A percentile compares a stretch with the other conserved stretches of the same genome.
Conservation (phyloP, 2,329 filamentous ascomycete species). For the Colletotrichum neosansevieriae region DNA sequence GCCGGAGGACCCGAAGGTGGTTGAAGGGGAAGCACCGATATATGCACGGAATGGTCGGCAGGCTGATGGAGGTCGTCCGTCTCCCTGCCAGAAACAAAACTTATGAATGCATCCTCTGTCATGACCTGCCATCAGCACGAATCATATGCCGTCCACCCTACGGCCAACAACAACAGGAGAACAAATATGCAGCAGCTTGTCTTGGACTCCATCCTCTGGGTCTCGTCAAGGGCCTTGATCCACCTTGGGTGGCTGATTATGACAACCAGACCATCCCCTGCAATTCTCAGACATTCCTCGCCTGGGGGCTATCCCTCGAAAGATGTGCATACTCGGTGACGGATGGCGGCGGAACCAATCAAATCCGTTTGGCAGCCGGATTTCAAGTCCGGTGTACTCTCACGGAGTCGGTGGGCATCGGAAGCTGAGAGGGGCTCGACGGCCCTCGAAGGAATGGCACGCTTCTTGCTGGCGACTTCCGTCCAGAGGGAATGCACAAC, state of each 20-base stretch:
- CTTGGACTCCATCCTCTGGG: conserved; percentile 33
- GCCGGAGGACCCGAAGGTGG: conserved; percentile 8
- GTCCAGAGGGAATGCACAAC: conserved; percentile 25
- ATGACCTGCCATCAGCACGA: conserved; percentile 26
- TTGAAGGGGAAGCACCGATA: conserved; percentile 38
- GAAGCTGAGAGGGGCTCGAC: conserved; percentile 31
- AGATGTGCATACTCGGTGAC: conserved; percentile 28
- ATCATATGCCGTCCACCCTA: conserved; percentile 31
- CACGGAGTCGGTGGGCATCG: conserved; percentile 23
- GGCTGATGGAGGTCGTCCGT: conserved; percentile 3
- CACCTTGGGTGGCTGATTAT: conserved; percentile 35
- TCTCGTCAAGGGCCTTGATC: conserved; percentile 26
- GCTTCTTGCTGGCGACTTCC: conserved; percentile 16
- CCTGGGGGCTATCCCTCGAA: conserved; percentile 34
- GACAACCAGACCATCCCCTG: conserved; percentile 34
- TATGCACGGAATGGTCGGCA: conserved; percentile 28
- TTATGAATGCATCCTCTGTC: conserved; percentile 31
- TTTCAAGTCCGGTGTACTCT: conserved; percentile 18
- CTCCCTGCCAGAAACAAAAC: conserved; percentile 39
- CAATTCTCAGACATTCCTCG: conserved; percentile 40
- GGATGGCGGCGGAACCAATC: conserved; percentile 19
- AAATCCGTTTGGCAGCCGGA: neutral
- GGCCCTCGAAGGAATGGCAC: conserved; percentile 32
- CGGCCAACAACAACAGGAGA: conserved; percentile 39
- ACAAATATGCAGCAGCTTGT: conserved; percentile 41